Evolutionary conservation across 2,329 filamentous ascomycete genomes (phyloP).

Genomic region (Calycina marina): DNA sequence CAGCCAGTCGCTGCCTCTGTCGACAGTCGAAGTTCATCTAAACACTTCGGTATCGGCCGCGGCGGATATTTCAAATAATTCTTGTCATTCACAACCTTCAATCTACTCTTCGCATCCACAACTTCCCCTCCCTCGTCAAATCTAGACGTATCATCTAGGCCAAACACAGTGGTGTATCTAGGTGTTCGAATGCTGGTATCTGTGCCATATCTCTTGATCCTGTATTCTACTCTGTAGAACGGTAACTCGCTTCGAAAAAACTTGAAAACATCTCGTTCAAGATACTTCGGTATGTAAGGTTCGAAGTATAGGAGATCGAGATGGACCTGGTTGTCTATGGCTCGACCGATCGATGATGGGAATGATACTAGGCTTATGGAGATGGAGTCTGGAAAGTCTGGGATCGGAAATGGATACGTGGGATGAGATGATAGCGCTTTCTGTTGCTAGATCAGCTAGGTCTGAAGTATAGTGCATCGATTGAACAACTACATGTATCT

Average conservation of each 20-base stretch:
- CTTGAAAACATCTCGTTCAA: constrained; percentile 46
- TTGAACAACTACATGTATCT: too few species aligned
- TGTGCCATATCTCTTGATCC: constrained; percentile 48
- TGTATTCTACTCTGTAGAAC: constrained; percentile 64
- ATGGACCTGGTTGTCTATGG: constrained; percentile 52
- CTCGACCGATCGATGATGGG: constrained; percentile 36
- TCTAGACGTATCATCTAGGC: constrained; percentile 43
- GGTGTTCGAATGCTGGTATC: constrained; percentile 46
- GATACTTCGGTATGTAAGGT: constrained; percentile 48
- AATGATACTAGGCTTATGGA: constrained; percentile 27
- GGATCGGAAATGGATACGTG: constrained; percentile 37
- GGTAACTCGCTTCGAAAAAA: constrained; percentile 58
- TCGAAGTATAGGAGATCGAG: constrained; percentile 64
- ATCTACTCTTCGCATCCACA: constrained; percentile 29
- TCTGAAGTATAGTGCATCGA: not conserved
- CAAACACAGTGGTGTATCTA: constrained; percentile 42
- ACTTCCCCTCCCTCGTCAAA: constrained; percentile 35
- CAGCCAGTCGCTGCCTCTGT: constrained; percentile 53
- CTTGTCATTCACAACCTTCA: constrained; percentile 33
- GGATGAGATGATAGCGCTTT: constrained; percentile 24
- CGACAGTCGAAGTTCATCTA: constrained; percentile 45
- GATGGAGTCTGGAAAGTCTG: constrained; percentile 27
- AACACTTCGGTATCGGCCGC: constrained; percentile 55
- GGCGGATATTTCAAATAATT: constrained; percentile 41
- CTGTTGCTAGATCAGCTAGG: constrained; percentile 4